Percentiles rank a stretch among this genome's conserved stretches.
These are phyloP conservation scores for Biscogniauxia marginata DNA, from an alignment of 2,329 filamentous ascomycete genomes.

Conservation along the genomic window DNA sequence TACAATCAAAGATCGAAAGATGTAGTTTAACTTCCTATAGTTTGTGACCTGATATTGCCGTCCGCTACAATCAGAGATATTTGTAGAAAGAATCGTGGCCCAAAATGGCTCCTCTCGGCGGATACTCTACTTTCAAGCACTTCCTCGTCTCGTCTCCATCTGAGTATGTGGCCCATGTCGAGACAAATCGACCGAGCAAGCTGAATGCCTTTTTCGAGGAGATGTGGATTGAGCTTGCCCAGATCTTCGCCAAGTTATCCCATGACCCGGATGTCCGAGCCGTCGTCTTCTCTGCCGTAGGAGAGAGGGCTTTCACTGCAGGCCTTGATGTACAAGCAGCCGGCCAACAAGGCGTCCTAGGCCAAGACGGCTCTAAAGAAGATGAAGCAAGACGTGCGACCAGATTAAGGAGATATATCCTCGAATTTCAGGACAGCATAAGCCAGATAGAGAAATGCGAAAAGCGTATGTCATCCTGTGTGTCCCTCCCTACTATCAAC, in stretches of 20 bases:
- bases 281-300: conserved; percentile 77
- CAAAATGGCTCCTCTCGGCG: conserved; percentile 17
- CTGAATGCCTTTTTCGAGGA: conserved; percentile 82
- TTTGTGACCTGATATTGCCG: too few relatives aligned
- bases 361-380: conserved; percentile 25
- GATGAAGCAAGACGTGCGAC: conserved; percentile 67
- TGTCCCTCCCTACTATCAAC: background rate
- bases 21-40: background rate
- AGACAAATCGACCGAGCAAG: conserved; percentile 85
- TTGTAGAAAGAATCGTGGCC: conserved; percentile 13
- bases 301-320: conserved; percentile 79
- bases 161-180: conserved; percentile 79
- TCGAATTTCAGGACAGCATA: conserved; percentile 79
- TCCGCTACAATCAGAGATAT: background rate
- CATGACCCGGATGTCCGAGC: conserved; percentile 69
- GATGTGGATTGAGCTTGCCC: conserved; percentile 82
- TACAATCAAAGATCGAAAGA: background rate
- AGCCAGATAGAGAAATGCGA: conserved; percentile 78
- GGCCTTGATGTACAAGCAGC: conserved; percentile 81
- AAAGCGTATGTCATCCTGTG: conserved; percentile 61
- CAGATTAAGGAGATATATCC: conserved; percentile 64
- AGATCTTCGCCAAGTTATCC: conserved; percentile 71
- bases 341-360: conserved; percentile 48
- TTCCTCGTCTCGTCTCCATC: conserved; percentile 72
- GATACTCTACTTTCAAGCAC: conserved; percentile 56